Evolutionary conservation across 2,329 filamentous ascomycete species (phyloP).

Genomic region (Penicillium psychrosexuale): DNA sequence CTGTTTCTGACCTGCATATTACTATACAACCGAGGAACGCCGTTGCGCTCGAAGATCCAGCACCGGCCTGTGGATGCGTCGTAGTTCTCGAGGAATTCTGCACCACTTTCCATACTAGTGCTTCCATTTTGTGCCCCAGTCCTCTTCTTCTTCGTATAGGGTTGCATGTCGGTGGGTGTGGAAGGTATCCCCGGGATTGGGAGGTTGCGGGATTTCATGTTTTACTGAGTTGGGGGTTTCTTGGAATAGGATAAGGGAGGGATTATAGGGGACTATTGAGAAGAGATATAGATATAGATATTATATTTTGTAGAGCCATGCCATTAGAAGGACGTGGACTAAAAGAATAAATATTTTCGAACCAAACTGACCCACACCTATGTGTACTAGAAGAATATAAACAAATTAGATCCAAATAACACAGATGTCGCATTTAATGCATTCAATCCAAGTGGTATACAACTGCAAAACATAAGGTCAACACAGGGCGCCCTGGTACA

Average conservation of each 20-base stretch:
- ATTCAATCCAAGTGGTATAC: slow-evolving; percentile 5
- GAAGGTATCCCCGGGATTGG: background rate
- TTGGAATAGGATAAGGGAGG: background rate
- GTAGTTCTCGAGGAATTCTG: slow-evolving; percentile 18
- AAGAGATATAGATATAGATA: background rate
- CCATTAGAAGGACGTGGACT: slow-evolving; percentile 1
- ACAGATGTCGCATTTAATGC: background rate
- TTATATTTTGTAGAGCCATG: background rate
- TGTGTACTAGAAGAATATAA: background rate
- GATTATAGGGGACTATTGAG: background rate
- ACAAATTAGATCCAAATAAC: background rate
- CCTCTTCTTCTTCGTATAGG: slow-evolving; percentile 17
- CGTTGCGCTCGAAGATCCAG: slow-evolving; percentile 20
- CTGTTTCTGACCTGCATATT: too few species aligned
- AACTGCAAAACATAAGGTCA: background rate
- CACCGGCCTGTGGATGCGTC: slow-evolving; percentile 17
- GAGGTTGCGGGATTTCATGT: background rate
- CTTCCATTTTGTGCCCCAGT: slow-evolving; percentile 16
- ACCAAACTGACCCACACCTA: background rate
- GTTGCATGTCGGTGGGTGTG: slow-evolving; percentile 17
- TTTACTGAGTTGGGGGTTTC: background rate
- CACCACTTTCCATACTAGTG: slow-evolving; percentile 11
- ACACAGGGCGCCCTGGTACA: background rate
- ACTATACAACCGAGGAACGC: slow-evolving; percentile 17
- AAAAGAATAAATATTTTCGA: background rate